phyloP scores from a whole-genome alignment of 805 yeast genomes.

The Suhomyces emberorum region DNA sequence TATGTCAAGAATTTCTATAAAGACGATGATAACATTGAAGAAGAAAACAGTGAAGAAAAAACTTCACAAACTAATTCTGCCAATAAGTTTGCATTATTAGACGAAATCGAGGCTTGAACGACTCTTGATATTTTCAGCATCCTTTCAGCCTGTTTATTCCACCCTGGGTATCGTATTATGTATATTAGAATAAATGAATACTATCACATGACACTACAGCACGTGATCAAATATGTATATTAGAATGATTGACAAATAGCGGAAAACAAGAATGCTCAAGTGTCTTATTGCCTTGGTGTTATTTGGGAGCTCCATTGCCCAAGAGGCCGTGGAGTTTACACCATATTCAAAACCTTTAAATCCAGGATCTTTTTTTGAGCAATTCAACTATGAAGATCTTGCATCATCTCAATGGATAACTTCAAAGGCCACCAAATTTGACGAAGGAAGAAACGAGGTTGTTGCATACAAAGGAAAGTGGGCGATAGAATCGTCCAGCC shows the following conservation, averaged over 20 bases:
- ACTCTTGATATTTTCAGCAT: neutral
- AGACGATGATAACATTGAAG: constrained; percentile 10
- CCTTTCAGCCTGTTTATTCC: neutral
- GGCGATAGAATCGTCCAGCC: constrained; percentile 58
- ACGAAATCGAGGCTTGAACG: constrained; percentile 32
- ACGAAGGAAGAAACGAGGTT: constrained; percentile 38
- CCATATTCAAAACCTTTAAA: neutral
- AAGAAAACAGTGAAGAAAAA: neutral
- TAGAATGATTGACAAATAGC: too few relatives aligned
- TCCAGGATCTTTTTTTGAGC: constrained; percentile 57
- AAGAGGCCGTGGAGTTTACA: neutral
- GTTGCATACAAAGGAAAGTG: constrained; percentile 70
- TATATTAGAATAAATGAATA: neutral
- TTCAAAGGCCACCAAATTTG: constrained; percentile 49
- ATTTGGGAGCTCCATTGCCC: neutral
- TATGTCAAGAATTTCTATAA: constrained; percentile 30
- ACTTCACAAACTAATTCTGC: constrained; percentile 1
- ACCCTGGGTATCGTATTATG: neutral
- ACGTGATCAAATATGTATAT: too few relatives aligned
- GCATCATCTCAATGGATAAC: constrained; percentile 38
- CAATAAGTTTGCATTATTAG: constrained; percentile 37
- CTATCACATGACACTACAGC: too few relatives aligned
- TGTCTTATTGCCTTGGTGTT: neutral
- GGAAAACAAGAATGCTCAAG: neutral
- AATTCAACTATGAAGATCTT: constrained; percentile 40